Percentiles rank a stretch among this genome's conserved stretches.
phyloP scores from a whole-genome alignment of 345 rosid genomes.

The Boechera divaricarpa region DNA sequence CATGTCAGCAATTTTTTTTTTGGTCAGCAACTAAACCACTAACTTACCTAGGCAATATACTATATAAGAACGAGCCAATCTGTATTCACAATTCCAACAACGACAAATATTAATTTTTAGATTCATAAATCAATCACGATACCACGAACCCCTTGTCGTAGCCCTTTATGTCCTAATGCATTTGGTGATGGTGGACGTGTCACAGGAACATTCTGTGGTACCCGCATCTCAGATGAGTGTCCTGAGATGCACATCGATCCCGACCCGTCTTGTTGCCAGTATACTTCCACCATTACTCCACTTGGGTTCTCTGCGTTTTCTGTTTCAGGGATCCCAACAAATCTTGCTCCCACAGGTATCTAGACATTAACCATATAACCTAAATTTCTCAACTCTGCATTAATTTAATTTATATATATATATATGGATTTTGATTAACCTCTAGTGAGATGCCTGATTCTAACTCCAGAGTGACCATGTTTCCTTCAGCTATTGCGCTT shows the following conservation, averaged over 20 bases:
- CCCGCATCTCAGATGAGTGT: slow-evolving; percentile 61
- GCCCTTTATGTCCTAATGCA: slow-evolving; percentile 31
- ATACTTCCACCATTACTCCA: slow-evolving; percentile 88
- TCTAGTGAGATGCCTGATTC: slow-evolving; percentile 65
- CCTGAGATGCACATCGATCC: slow-evolving; percentile 83
- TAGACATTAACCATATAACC: slow-evolving; percentile 31
- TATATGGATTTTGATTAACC: slow-evolving; percentile 43
- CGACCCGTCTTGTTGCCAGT: slow-evolving; percentile 81
- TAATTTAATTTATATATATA: not conserved
- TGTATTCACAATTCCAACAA: not conserved
- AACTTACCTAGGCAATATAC: not conserved
- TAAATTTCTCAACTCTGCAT: not conserved
- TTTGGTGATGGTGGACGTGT: slow-evolving; percentile 33
- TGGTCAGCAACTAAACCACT: too few species aligned
- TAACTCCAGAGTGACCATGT: slow-evolving; percentile 60
- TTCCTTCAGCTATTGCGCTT: slow-evolving; percentile 75
- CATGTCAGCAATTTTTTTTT: too few species aligned
- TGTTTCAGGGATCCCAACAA: slow-evolving; percentile 73
- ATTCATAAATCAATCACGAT: slow-evolving; percentile 38
- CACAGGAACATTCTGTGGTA: slow-evolving; percentile 31
- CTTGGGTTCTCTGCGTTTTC: slow-evolving; percentile 63
- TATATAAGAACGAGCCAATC: not conserved
- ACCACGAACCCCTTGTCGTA: slow-evolving; percentile 34
- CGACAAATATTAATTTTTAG: not conserved
- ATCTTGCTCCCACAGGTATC: slow-evolving; percentile 86